Evolutionary conservation across 2,329 filamentous ascomycete genomes (phyloP).

Genomic region (Paecilomyces variotii): DNA sequence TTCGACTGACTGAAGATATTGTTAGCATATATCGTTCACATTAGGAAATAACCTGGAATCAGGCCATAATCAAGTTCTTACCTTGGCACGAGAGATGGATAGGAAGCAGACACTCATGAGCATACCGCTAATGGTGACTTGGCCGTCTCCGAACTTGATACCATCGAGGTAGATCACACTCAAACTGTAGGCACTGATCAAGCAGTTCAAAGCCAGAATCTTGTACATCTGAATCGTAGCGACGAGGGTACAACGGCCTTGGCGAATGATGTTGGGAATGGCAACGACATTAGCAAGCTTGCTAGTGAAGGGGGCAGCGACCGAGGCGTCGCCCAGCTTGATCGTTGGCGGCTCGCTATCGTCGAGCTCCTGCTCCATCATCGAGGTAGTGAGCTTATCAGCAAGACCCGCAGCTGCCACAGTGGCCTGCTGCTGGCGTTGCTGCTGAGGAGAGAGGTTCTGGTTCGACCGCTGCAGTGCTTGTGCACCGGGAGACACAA

Average conservation of each 20-base stretch:
- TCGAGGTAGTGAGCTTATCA: slow-evolving; percentile 73
- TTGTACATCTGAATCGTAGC: slow-evolving; percentile 99
- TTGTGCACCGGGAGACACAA: slow-evolving; percentile 60
- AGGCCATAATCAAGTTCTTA: slow-evolving; percentile 21
- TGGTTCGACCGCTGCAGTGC: slow-evolving; percentile 44
- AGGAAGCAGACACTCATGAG: slow-evolving; percentile 99
- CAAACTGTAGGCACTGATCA: slow-evolving; percentile 95
- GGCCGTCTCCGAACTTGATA: slow-evolving; percentile 97
- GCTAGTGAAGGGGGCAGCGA: slow-evolving; percentile 93
- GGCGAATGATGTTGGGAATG: slow-evolving; percentile 95
- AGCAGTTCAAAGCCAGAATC: slow-evolving; percentile 92
- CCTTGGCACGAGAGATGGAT: slow-evolving; percentile 92
- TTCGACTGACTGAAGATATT: slow-evolving; percentile 62
- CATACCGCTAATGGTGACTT: slow-evolving; percentile 98
- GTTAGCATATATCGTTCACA: slow-evolving; percentile 6
- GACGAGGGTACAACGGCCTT: slow-evolving; percentile 93
- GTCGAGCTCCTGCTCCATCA: slow-evolving; percentile 85
- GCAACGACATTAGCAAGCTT: slow-evolving; percentile 96
- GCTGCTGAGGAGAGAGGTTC: slow-evolving; percentile 44
- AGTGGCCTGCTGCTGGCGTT: slow-evolving; percentile 50
- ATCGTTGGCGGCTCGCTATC: slow-evolving; percentile 89
- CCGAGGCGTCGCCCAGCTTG: slow-evolving; percentile 94
- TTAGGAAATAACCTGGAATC: not conserved
- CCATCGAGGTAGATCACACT: slow-evolving; percentile 94
- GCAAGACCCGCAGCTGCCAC: slow-evolving; percentile 70